Conservation (phyloP, 2,329 filamentous ascomycete genomes). For the Diatrype stigma region DNA sequence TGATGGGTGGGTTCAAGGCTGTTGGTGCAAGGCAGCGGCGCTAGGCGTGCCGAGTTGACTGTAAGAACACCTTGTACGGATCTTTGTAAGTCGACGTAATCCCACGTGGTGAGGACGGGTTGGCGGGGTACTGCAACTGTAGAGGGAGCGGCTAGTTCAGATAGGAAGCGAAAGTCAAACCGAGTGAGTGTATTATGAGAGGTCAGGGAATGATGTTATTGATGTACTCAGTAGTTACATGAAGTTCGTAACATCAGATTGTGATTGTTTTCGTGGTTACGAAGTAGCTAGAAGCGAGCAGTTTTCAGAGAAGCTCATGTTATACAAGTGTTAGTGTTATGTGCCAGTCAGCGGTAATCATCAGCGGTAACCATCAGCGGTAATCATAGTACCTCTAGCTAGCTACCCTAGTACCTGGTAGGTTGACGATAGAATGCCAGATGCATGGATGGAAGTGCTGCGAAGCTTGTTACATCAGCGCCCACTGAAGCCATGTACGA, state of each 20-base stretch:
- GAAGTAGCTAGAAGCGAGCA: too few species aligned
- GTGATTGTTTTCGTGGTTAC: too few species aligned
- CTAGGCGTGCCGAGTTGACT: background rate
- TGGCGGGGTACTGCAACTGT: background rate
- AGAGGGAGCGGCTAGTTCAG: background rate
- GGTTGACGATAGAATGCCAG: background rate
- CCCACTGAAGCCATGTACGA: too few species aligned
- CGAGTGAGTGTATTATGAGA: too few species aligned
- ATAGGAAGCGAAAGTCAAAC: background rate
- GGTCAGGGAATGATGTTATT: too few species aligned
- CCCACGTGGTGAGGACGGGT: background rate
- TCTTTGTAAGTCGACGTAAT: background rate
- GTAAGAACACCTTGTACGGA: background rate
- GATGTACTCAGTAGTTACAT: too few species aligned
- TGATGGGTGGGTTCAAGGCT: constrained; percentile 40
- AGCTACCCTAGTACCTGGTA: background rate
- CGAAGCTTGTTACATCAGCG: background rate
- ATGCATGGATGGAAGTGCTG: background rate
- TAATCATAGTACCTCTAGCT: too few species aligned
- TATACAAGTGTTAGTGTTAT: too few species aligned
- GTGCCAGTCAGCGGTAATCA: too few species aligned
- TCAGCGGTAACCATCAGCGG: too few species aligned
- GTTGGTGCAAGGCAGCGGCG: constrained; percentile 14
- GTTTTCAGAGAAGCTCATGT: too few species aligned
- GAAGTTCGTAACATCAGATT: background rate